Base-by-base conservation (phyloP, 179 eudicot genomes). In the Beta macrorhiza region DNA sequence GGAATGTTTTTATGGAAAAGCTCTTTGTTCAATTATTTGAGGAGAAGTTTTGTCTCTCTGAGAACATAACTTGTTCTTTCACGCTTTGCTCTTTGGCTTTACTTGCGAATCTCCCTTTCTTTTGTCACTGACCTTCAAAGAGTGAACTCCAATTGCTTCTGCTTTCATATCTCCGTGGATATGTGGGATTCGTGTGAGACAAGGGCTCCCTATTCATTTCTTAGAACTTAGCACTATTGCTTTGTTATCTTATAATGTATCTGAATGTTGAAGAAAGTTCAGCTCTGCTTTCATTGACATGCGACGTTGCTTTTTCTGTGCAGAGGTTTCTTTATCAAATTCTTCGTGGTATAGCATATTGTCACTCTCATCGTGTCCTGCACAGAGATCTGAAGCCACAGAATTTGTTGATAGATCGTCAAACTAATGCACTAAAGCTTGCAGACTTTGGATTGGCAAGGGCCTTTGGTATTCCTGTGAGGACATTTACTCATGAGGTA, bases 371-470 rank as follows among this genome's bases (percentile, higher is more conserved):
- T 78, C 89, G 97, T 88, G 97, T 96, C 84, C 97, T 96, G 72
- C 99, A 94, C 82, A 89, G 98, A 78, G 98, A 96, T 81, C 80
- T 96, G 86, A 96, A 96, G 89, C 99, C 99, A 69, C 97, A 94
- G 82, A 96, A 94, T 87, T 80, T 96, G 88, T 86, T 96, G 89
- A 94, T 96, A 82, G 99, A 96, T 82, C 91, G 91, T 42, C 89
- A 91, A 74, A 96, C 91, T 64, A 96, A 96, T 89, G 92, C 93
- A 44, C 86, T 96, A 65, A 96, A 96, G 85, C 97, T 96, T 84
- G 99, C 99, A 58, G 99, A 96, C 84, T 96, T 96, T 87, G 98
- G 99, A 75, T 82, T 96, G 86, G 98, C 98, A 68, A 94, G 99
- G 86, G 98, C 99, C 77, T 94, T 96, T 88, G 98, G 98, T 75